Evolutionary conservation across 2,329 filamentous ascomycete species (phyloP).

Genomic region (Pestalotiopsis sp.): DNA sequence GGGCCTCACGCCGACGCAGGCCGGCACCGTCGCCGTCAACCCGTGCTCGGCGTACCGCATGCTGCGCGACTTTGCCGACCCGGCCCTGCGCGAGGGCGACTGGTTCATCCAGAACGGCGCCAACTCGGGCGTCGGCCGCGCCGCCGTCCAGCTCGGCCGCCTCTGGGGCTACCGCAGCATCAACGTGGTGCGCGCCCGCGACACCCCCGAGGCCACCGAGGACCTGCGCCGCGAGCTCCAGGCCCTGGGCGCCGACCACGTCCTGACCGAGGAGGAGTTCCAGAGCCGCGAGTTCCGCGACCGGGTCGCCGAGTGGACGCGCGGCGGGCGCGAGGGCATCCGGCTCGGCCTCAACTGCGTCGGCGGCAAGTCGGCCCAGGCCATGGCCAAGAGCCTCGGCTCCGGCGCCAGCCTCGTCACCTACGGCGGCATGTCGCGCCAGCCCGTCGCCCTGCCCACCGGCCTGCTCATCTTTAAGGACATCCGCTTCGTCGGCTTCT

Average conservation of each 20-base stretch:
- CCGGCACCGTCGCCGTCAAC: slow-evolving; percentile 88
- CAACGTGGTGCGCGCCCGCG: slow-evolving; percentile 81
- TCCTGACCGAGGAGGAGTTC: slow-evolving; percentile 61
- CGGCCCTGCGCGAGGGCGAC: slow-evolving; percentile 66
- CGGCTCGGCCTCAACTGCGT: slow-evolving; percentile 90
- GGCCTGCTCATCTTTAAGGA: slow-evolving; percentile 93
- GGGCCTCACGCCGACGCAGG: slow-evolving; percentile 75
- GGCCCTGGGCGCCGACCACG: slow-evolving; percentile 58
- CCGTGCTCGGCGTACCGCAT: slow-evolving; percentile 94
- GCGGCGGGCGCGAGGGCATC: slow-evolving; percentile 71
- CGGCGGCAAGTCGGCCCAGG: slow-evolving; percentile 81
- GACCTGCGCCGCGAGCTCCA: slow-evolving; percentile 55
- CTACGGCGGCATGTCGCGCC: slow-evolving; percentile 92
- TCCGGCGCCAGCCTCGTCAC: slow-evolving; percentile 79
- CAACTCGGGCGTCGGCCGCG: slow-evolving; percentile 89
- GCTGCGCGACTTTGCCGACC: slow-evolving; percentile 74
- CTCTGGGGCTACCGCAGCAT: slow-evolving; percentile 91
- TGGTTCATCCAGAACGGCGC: slow-evolving; percentile 99
- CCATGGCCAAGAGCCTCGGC: slow-evolving; percentile 75
- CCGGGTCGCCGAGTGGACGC: slow-evolving; percentile 66
- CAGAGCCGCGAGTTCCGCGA: slow-evolving; percentile 63
- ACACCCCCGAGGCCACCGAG: slow-evolving; percentile 65
- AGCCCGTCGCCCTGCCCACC: slow-evolving; percentile 81
- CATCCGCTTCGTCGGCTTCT: slow-evolving; percentile 87
- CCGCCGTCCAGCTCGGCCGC: slow-evolving; percentile 84